Percentiles rank a stretch among this genome's conserved stretches.
Evolutionary conservation across 768 basidiomycete genomes (phyloP).

Genomic region (Lactarius akahatsu): DNA sequence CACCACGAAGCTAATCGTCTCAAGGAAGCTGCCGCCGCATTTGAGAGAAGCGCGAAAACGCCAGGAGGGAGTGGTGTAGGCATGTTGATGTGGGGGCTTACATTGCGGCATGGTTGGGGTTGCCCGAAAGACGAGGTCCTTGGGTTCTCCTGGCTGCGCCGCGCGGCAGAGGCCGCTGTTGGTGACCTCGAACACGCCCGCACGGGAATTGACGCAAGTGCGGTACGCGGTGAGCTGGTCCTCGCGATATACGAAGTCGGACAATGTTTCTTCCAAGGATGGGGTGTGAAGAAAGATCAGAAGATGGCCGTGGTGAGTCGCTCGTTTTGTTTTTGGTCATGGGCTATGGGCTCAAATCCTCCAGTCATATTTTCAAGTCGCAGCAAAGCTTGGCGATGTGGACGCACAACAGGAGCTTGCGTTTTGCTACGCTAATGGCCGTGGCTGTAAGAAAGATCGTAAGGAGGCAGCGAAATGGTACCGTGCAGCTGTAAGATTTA

Average conservation of each 20-base stretch:
- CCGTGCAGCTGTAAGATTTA: constrained; percentile 65
- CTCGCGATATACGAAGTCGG: constrained; percentile 91
- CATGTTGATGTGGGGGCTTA: constrained; percentile 90
- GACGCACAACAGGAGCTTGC: constrained; percentile 87
- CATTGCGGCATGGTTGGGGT: constrained; percentile 88
- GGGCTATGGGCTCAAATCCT: constrained; percentile 1
- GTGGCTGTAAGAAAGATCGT: constrained; percentile 85
- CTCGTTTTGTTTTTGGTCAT: background rate
- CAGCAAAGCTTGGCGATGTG: constrained; percentile 78
- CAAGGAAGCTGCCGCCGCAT: constrained; percentile 64
- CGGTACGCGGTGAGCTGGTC: constrained; percentile 72
- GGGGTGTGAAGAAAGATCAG: constrained; percentile 85
- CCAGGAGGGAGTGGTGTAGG: constrained; percentile 83
- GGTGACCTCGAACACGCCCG: constrained; percentile 68
- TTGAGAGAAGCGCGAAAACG: constrained; percentile 72
- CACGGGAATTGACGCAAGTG: constrained; percentile 50
- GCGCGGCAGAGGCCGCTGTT: constrained; percentile 79
- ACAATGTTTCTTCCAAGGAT: constrained; percentile 90
- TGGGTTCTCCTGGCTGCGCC: constrained; percentile 80
- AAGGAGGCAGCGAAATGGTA: constrained; percentile 90
- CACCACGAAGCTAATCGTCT: constrained; percentile 75
- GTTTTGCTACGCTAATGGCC: constrained; percentile 83
- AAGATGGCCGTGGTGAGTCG: constrained; percentile 80
- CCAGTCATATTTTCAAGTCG: constrained; percentile 81
- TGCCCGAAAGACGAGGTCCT: constrained; percentile 72